Percentiles rank a stretch among this genome's conserved stretches.
Evolutionary conservation across 1,284 basidiomycete genomes (phyloP).

Genomic region (Malassezia arunalokei): DNA sequence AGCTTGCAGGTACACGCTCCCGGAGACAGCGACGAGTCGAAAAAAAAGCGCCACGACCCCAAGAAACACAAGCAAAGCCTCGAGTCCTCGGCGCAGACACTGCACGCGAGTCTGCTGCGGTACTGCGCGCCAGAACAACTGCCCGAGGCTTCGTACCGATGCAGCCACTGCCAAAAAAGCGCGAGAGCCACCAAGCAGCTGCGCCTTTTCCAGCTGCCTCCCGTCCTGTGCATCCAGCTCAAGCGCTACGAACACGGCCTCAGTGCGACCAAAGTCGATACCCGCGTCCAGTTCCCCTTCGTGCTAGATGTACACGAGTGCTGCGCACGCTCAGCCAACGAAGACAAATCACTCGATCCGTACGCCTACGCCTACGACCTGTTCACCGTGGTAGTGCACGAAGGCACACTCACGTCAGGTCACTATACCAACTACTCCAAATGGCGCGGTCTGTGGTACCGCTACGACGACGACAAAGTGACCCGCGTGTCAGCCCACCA

Average conservation of each 20-base stretch:
- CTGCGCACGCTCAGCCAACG: slow-evolving; percentile 49
- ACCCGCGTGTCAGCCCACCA: slow-evolving; percentile 16
- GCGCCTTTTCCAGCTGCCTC: slow-evolving; percentile 70
- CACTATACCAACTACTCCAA: slow-evolving; percentile 79
- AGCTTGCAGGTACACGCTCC: slow-evolving; percentile 60
- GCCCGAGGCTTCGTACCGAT: slow-evolving; percentile 50
- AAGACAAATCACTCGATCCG: slow-evolving; percentile 8
- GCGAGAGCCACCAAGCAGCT: slow-evolving; percentile 62
- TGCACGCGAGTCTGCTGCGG: slow-evolving; percentile 2
- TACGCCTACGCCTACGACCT: slow-evolving; percentile 62
- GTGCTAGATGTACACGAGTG: slow-evolving; percentile 77
- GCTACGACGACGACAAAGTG: slow-evolving; percentile 82
- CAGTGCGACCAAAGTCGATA: slow-evolving; percentile 60
- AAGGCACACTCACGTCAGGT: slow-evolving; percentile 77
- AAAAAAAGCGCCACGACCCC: slow-evolving; percentile 18
- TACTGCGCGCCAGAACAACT: slow-evolving; percentile 40
- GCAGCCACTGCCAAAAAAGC: slow-evolving; percentile 36
- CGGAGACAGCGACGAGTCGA: slow-evolving; percentile 5
- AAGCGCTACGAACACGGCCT: slow-evolving; percentile 90
- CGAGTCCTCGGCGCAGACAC: slow-evolving; percentile 51
- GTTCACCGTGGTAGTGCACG: slow-evolving; percentile 85
- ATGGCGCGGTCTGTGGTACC: slow-evolving; percentile 73
- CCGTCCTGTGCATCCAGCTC: slow-evolving; percentile 85
- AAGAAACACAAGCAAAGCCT: slow-evolving; percentile 12
- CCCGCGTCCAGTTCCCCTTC: slow-evolving; percentile 68